Base-by-base conservation (phyloP, 1,139 yeast species). In the Wickerhamiella infanticola region DNA sequence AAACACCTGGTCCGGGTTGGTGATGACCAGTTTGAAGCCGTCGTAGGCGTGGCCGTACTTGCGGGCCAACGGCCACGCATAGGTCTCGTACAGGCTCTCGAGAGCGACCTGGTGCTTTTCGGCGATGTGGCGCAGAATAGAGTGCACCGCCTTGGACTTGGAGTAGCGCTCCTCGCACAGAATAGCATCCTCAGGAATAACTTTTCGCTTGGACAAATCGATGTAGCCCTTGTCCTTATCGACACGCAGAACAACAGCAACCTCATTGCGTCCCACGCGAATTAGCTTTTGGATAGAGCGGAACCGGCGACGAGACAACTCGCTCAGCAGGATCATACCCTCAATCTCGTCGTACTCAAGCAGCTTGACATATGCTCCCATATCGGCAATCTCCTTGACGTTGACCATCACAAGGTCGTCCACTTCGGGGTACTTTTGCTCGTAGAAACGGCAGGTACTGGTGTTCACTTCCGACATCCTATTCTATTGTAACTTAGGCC, bases 371-470 rank as follows among this genome's bases (percentile, higher is more conserved):
- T 86, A 86, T 18, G 95, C 95, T 49, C 95, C 96, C 96, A 86
- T 86, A 65, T 86, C 96, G 56, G 95, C 96, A 58, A 86, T 86
- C 65, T 86, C 95, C 71, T 85, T 95, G 60, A 90, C 98, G 66
- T 90, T 90, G 62, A 90, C 98, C 90, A 90, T 88, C 53, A 90
- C 97, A 56, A 90, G 94, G 65, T 93, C 98, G 58, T 90, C 98
- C 61, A 93, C 94, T 67, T 90, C 99, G 51, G 99, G 99, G 71
- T 81, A 90, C 67, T 88, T 88, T 77, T 88, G 90, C 67, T 90
- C 98, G 64, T 90, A 90, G 69, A 82, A 93, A 71, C 99, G 81
- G 72, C 96, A 88, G 65, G 84, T 79, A 45, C 94, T 80, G 43
- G 93, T 81, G 64, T 94, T 64, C 47, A 64, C 59, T 47, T 54